phyloP scores from a whole-genome alignment of 73 alveolate genomes.

The Tetrahymena borealis region DNA sequence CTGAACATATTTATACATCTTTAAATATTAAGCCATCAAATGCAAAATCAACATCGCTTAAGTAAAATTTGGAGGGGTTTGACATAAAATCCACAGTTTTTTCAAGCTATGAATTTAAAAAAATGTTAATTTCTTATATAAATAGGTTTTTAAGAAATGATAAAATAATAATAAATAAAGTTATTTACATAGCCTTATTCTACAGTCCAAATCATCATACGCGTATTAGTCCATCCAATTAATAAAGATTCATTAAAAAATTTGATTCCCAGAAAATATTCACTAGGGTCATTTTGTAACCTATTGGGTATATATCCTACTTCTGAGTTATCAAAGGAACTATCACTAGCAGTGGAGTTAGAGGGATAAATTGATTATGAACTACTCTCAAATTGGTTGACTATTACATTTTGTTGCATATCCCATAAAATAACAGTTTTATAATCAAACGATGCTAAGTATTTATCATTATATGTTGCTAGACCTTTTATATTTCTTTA shows the following conservation, averaged over 20 bases:
- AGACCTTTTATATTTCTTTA: neutral
- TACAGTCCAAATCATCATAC: neutral
- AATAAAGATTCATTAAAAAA: neutral
- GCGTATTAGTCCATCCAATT: neutral
- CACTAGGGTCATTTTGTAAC: neutral
- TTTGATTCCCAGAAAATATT: neutral
- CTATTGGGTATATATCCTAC: neutral
- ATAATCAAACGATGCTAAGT: neutral
- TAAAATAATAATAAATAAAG: neutral
- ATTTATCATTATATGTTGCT: neutral
- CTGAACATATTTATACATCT: neutral
- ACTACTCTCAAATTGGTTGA: neutral
- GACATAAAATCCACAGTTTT: neutral
- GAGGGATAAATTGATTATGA: no score
- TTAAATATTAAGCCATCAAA: neutral
- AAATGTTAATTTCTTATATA: neutral
- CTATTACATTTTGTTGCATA: neutral
- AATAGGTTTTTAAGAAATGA: neutral
- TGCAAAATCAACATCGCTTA: neutral
- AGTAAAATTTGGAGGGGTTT: neutral
- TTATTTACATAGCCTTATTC: neutral
- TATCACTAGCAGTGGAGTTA: no score
- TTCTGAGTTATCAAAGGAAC: neutral
- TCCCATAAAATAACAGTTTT: neutral
- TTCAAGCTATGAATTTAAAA: no score